Percentiles rank a stretch among this genome's conserved stretches.
Evolutionary conservation across 1,139 yeast genomes (phyloP).

Genomic region (Wickerhamomyces sp.): DNA sequence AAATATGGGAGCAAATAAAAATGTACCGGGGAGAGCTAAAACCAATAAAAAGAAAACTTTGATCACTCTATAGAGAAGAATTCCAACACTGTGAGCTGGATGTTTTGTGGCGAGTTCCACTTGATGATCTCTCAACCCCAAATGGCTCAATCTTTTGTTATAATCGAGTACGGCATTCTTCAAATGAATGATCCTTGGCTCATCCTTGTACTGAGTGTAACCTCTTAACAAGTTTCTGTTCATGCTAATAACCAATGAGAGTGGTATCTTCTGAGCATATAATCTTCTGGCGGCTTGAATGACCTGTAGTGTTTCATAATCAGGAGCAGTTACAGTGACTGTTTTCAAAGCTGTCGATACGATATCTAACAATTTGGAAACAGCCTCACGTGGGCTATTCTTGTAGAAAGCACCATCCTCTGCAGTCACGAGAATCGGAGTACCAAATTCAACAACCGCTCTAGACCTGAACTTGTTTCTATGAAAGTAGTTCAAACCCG

Average conservation of each 20-base stretch:
- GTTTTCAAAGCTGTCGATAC: slow-evolving; percentile 55
- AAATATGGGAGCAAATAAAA: slow-evolving; percentile 65
- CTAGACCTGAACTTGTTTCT: slow-evolving; percentile 73
- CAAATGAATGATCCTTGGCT: slow-evolving; percentile 49
- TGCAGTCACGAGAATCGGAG: slow-evolving; percentile 53
- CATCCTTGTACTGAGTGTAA: slow-evolving; percentile 53
- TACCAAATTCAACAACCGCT: slow-evolving; percentile 72
- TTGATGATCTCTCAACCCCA: slow-evolving; percentile 68
- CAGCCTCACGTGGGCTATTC: slow-evolving; percentile 52
- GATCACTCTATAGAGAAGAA: slow-evolving; percentile 27
- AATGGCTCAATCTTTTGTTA: slow-evolving; percentile 45
- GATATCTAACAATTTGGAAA: slow-evolving; percentile 46
- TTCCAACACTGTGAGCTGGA: slow-evolving; percentile 27
- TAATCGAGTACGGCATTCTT: slow-evolving; percentile 49
- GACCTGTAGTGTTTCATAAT: slow-evolving; percentile 68
- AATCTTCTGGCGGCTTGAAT: slow-evolving; percentile 74
- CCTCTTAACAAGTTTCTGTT: slow-evolving; percentile 65
- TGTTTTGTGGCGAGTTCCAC: slow-evolving; percentile 40
- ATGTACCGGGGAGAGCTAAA: slow-evolving; percentile 62
- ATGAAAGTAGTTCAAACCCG: slow-evolving; percentile 75
- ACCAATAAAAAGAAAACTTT: slow-evolving; percentile 27
- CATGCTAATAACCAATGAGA: slow-evolving; percentile 66
- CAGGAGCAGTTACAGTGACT: slow-evolving; percentile 73
- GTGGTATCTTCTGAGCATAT: slow-evolving; percentile 53
- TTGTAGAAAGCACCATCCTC: slow-evolving; percentile 50